Evolutionary conservation across 176 grass and related monocot genomes (phyloP), one percentile per base, ranked within the genome.

Genomic region (Oryza nivara): DNA sequence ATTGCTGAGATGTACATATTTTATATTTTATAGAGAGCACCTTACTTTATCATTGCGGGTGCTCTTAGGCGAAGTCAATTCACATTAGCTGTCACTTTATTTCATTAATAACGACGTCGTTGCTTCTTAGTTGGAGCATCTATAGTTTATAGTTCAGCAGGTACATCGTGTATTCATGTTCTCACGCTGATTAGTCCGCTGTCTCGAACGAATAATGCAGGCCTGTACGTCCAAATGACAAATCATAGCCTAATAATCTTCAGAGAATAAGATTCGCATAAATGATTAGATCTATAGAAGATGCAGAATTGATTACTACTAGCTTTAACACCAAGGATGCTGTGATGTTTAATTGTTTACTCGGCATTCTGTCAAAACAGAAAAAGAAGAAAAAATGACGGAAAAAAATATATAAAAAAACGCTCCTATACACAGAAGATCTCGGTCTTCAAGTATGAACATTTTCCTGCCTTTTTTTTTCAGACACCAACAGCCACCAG

Each of bases 401-500:
- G 41, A 43, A 26, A 66, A 66, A 74, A 81, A 28, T 11, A 44
- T 44, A 81, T 58, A 32, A 76, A 40, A 40, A 85, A 26, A 70
- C 11, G 19, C 78, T 84, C 70, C 85, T 91, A 91, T 91, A 84
- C 88, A 90, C 75, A 71, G 80, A 69, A 65, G 84, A 80, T 41
- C 69, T 74, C 74, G 41, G 61, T 68, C 84, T 75, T 84, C 80
- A 25, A 80, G 89, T 87, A 91, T 87, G 82, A 74, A 91, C 85
- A 91, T 80, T 71, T 56, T 83, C 77, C 3, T 67, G 22, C 17
- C 16, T 48, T 58, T 85, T 82, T 28, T 40, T 80, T 46, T 79
- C 36, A 34, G 73, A 75, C 79, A 84, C 82, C 79, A 45, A 89
- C 81, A 68, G 69, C 87, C 78, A 85, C 88, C 84, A 45, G 73